phyloP scores from a whole-genome alignment of 2,329 filamentous ascomycete species.

The Paracamarosporium sp. region DNA sequence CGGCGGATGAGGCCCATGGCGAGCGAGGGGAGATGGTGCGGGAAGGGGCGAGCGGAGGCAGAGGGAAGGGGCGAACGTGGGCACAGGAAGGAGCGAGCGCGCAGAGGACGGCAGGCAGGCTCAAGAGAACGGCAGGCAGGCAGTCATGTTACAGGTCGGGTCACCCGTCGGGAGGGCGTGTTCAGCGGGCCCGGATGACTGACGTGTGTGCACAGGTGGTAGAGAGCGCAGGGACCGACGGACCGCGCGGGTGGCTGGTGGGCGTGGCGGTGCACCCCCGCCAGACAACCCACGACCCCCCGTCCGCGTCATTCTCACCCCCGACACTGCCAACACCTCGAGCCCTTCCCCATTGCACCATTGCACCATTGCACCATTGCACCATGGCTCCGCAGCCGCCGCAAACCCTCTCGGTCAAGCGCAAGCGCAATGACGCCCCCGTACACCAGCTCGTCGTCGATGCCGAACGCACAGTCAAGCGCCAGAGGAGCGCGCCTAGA shows the following conservation, averaged over 20 bases:
- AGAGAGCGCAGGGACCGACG: not conserved
- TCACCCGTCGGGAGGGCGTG: conserved; percentile 9
- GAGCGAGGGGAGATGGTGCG: conserved; percentile 4
- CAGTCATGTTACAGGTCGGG: conserved; percentile 26
- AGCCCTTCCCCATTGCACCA: no score
- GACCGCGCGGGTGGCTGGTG: not conserved
- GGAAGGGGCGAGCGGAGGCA: not conserved
- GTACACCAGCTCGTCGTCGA: conserved; percentile 57
- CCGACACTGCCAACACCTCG: not conserved
- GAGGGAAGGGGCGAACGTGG: not conserved
- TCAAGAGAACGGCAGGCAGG: conserved; percentile 13
- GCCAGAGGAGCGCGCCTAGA: conserved; percentile 23
- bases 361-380: no score
- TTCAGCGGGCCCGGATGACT: conserved; percentile 11
- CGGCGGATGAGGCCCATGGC: conserved; percentile 45
- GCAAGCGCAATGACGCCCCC: conserved; percentile 63
- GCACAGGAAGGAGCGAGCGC: conserved; percentile 18
- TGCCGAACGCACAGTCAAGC: conserved; percentile 23
- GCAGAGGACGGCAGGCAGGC: not conserved
- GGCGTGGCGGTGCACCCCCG: not conserved
- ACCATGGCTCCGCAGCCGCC: conserved; percentile 31
- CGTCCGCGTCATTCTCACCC: no score
- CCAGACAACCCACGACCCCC: no score
- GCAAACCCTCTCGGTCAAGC: conserved; percentile 54
- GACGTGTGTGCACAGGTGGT: conserved; percentile 9